Evolutionary conservation across 2,329 filamentous ascomycete genomes (phyloP).

Genomic region (Pyrenophora teres): DNA sequence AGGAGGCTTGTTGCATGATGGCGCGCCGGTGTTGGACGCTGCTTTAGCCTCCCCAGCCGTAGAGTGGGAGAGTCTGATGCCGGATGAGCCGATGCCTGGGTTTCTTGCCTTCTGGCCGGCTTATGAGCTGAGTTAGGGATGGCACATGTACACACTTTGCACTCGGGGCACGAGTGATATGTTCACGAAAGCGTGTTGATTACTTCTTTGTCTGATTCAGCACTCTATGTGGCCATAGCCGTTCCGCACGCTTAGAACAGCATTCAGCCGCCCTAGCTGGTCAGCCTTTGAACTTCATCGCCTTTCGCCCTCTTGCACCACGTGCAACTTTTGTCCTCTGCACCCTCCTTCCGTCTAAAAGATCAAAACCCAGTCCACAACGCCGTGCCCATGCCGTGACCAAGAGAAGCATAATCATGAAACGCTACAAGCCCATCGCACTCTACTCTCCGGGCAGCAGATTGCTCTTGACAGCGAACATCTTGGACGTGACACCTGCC

Average conservation of each 20-base stretch:
- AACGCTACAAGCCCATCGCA: conserved; percentile 22
- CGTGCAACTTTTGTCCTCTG: conserved; percentile 14
- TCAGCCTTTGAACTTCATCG: conserved; percentile 8
- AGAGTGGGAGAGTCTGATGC: conserved; percentile 12
- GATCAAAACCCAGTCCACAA: conserved; percentile 36
- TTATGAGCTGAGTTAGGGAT: not conserved
- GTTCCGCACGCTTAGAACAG: conserved; percentile 22
- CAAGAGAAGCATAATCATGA: conserved; percentile 42
- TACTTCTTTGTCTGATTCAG: conserved; percentile 37
- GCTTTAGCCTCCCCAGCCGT: conserved; percentile 27
- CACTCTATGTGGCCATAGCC: conserved; percentile 26
- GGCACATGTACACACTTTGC: conserved; percentile 1
- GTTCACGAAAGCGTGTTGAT: conserved; percentile 16
- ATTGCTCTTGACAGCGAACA: conserved; percentile 89
- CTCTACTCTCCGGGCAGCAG: conserved; percentile 61
- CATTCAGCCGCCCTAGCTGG: conserved; percentile 14
- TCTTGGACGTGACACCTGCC: conserved; percentile 88
- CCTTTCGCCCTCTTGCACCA: conserved; percentile 4
- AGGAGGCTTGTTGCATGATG: conserved; percentile 30
- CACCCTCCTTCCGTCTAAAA: conserved; percentile 21
- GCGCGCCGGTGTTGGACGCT: conserved; percentile 29
- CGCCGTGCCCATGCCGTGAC: conserved; percentile 47
- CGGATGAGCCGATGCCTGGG: conserved; percentile 5
- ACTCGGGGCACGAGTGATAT: conserved; percentile 5
- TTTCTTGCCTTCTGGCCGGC: not conserved